These are phyloP conservation scores for Fragilaria radians DNA, from an alignment of 108 stramenopile genomes.

Conservation along the genomic window DNA sequence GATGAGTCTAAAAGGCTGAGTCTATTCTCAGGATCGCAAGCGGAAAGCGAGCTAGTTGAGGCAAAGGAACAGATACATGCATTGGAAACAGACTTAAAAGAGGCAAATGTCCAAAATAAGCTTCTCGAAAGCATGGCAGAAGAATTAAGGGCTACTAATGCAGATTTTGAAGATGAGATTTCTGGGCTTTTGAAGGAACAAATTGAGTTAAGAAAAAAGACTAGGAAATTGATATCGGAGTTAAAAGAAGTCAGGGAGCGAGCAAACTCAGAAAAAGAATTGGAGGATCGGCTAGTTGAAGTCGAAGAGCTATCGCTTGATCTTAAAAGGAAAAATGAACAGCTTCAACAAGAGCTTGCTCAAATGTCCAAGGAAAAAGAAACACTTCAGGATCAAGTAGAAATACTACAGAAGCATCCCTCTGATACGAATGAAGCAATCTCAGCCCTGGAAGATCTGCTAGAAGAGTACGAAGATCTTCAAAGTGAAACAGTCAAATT, in stretches of 20 bases:
- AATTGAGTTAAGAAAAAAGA: not conserved
- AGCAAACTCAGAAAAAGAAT: not conserved
- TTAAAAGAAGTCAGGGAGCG: not conserved
- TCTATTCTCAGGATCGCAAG: too few species aligned
- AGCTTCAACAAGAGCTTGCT: not conserved
- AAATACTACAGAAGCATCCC: conserved; percentile 11
- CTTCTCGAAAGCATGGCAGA: not conserved
- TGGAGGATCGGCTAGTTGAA: not conserved
- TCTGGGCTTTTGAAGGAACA: not conserved
- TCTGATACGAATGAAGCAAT: not conserved
- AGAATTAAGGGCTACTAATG: not conserved
- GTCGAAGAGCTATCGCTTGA: not conserved
- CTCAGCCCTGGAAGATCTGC: not conserved
- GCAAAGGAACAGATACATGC: not conserved
- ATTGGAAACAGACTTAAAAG: not conserved
- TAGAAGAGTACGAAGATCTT: not conserved
- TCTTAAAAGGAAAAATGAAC: not conserved
- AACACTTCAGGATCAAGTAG: conserved; percentile 3
- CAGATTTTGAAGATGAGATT: not conserved
- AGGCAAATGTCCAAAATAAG: not conserved
- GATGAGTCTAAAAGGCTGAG: too few species aligned
- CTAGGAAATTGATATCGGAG: not conserved
- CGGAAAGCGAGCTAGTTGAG: not conserved
- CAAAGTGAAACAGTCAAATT: not conserved
- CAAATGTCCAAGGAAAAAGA: conserved; percentile 11